Evolutionary conservation across 148 eudicot genomes (phyloP).

Genomic region (Fagopyrum esculentum): DNA sequence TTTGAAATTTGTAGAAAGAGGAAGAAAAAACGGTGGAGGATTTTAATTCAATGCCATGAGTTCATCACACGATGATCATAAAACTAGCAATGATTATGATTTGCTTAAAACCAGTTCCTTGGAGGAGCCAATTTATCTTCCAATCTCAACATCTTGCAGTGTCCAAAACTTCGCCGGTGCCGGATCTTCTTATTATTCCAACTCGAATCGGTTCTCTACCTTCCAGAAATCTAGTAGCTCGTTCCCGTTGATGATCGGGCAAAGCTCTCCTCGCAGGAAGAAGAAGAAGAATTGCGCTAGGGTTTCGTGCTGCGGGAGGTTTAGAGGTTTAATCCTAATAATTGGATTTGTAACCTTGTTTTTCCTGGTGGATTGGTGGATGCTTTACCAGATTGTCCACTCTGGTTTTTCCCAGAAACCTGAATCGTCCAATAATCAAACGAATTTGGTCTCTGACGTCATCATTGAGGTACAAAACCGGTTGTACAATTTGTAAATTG

Average conservation of each 20-base stretch:
- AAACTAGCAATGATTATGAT: not conserved
- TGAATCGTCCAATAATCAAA: not conserved
- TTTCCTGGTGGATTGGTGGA: slow-evolving; percentile 65
- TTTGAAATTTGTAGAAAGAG: not conserved
- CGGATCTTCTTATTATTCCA: not conserved
- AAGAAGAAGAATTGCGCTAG: slow-evolving; percentile 16
- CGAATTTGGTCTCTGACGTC: not conserved
- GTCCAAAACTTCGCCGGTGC: not conserved
- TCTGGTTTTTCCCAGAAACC: slow-evolving; percentile 22
- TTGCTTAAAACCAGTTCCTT: not conserved
- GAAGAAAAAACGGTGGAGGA: not conserved
- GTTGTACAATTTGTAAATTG: not conserved
- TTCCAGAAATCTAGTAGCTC: not conserved
- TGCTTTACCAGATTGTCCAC: slow-evolving; percentile 59
- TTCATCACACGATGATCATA: not conserved
- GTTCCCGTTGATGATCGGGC: not conserved
- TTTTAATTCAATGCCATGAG: not conserved
- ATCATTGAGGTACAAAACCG: not conserved
- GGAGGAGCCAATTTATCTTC: not conserved
- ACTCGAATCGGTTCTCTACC: slow-evolving; percentile 1
- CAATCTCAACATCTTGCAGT: not conserved
- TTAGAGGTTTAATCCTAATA: slow-evolving; percentile 30
- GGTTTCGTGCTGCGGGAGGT: slow-evolving; percentile 24
- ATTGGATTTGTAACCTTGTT: slow-evolving; percentile 49
- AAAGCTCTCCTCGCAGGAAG: slow-evolving; percentile 9